Conservation (phyloP, 805 yeast genomes). For the Zygosaccharomyces gambellarensis region DNA sequence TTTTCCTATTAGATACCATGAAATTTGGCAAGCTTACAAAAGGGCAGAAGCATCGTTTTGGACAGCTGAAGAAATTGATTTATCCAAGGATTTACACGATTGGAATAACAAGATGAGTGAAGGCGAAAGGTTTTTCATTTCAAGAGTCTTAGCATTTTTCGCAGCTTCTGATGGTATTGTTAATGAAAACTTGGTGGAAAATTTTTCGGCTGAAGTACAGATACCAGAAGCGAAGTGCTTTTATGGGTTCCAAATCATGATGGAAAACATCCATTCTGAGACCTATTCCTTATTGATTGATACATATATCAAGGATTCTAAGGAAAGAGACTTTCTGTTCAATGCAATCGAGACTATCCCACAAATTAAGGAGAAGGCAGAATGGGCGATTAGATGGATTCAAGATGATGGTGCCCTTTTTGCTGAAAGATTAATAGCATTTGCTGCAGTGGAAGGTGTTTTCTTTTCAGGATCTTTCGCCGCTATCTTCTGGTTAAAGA, state of each 20-base stretch:
- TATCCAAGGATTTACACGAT: slow-evolving; percentile 84
- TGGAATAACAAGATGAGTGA: slow-evolving; percentile 88
- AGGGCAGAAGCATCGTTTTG: slow-evolving; percentile 99
- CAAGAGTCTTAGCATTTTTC: slow-evolving; percentile 92
- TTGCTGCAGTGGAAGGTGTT: slow-evolving; percentile 98
- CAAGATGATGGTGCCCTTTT: slow-evolving; percentile 80
- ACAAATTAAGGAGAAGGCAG: slow-evolving; percentile 94
- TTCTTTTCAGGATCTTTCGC: slow-evolving; percentile 98
- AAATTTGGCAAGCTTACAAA: slow-evolving; percentile 98
- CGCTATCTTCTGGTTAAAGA: slow-evolving; percentile 97
- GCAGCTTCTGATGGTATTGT: slow-evolving; percentile 99
- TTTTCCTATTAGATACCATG: slow-evolving; percentile 95
- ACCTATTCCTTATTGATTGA: slow-evolving; percentile 93
- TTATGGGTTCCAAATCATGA: slow-evolving; percentile 99
- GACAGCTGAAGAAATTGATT: slow-evolving; percentile 98
- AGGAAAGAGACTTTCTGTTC: slow-evolving; percentile 84
- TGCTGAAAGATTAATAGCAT: slow-evolving; percentile 94
- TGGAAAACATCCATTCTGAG: slow-evolving; percentile 98
- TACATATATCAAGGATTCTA: slow-evolving; percentile 92
- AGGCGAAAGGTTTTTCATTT: slow-evolving; percentile 87
- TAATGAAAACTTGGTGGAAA: slow-evolving; percentile 94
- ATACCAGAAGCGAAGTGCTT: slow-evolving; percentile 97
- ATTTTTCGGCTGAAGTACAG: slow-evolving; percentile 96
- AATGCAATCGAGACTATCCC: slow-evolving; percentile 96
- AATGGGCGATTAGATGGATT: slow-evolving; percentile 99